Evolutionary conservation across 495 filamentous ascomycete genomes (phyloP), one percentile per base, ranked within the genome.

Genomic region (Xylaria sp.): DNA sequence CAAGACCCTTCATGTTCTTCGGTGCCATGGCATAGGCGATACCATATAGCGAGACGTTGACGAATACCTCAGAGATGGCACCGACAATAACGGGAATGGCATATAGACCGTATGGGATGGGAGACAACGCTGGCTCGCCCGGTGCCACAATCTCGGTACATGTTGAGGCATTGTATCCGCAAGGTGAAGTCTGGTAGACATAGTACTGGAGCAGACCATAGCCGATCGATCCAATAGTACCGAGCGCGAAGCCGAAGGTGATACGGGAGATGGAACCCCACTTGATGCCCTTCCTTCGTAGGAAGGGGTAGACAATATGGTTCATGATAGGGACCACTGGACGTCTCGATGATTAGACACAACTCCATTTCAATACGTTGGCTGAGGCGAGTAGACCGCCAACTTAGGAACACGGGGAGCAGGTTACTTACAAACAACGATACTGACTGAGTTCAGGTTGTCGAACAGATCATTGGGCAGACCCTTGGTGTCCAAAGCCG

Each of bases 231-330:
- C 89, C 87, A 35, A 90, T 71, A 3, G 88, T 85, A 67, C 87
- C 90, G 44, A 93, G 79, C 44, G 89, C 78, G 84, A 95, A 93
- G 5, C 92, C 93, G 21, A 89, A 83, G 9, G 89, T 86, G 77
- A 95, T 95, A 72, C 92, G 88, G 46, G 87, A 87, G 78, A 95
- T 91, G 50, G 91, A 88, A 64, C 83, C 86, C 82, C 90, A 92
- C 46, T 83, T 82, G 78, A 93, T 92, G 66, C 84, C 85, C 35
- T 83, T 73, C 61, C 82, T 85, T 50, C 90, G 90, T 59, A 94
- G 85, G 29, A 86, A 48, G 0, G 93, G 93, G 79, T 93, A 94
- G 70, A 94, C 69, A 58, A 89, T 58, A 44, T 87, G 87, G 76
- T 93, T 91, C 67, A 91, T 83, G 64, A 93, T 72, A 3, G 93